Conservation (phyloP, 495 filamentous ascomycete species). For the Podospora comata region DNA sequence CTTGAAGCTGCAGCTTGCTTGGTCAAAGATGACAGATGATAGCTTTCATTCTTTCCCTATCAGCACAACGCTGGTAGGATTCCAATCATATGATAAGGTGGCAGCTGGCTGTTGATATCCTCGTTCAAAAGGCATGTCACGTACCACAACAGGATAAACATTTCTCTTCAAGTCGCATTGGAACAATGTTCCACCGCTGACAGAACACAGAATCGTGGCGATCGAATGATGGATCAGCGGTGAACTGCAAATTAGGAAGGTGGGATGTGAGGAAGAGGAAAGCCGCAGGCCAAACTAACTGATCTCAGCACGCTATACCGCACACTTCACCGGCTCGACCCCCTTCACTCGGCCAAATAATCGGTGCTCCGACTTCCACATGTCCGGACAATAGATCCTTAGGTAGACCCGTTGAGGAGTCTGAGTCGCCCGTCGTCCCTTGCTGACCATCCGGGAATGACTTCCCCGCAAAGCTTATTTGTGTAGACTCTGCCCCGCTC, state of each 20-base stretch:
- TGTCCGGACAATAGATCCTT: background rate
- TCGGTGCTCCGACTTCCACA: background rate
- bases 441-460: background rate
- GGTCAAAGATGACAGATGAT: background rate
- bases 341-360: background rate
- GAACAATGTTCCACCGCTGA: background rate
- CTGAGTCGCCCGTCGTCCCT: background rate
- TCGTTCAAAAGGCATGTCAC: background rate
- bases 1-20: too few species aligned
- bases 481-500: background rate
- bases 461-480: background rate
- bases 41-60: background rate
- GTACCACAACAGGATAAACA: background rate
- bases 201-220: background rate
- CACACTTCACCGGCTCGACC: background rate
- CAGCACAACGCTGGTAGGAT: background rate
- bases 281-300: background rate
- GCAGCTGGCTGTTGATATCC: background rate
- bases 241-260: conserved; percentile 5
- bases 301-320: background rate
- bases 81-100: background rate
- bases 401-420: background rate
- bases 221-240: conserved; percentile 4
- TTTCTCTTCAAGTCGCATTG: background rate
- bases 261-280: background rate